phyloP scores from a whole-genome alignment of 2,329 filamentous ascomycete species.

The Penicillium sp. region DNA sequence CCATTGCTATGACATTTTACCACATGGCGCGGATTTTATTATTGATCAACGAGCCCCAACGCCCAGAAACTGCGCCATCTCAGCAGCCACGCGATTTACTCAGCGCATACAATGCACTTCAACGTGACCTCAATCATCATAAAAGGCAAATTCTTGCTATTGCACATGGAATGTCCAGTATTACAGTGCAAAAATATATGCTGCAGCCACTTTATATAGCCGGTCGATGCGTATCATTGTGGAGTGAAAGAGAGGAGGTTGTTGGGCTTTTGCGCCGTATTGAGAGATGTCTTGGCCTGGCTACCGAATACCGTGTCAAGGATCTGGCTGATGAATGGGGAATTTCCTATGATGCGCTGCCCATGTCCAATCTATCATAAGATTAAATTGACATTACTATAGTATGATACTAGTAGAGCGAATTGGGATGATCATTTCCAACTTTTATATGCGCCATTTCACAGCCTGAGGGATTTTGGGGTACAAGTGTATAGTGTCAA shows the following conservation, averaged over 20 bases:
- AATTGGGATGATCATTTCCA: too few relatives aligned
- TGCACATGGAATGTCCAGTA: constrained; percentile 13
- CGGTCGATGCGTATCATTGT: constrained; percentile 12
- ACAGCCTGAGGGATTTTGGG: too few relatives aligned
- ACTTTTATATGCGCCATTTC: too few relatives aligned
- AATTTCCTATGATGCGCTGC: neutral
- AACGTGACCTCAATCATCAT: constrained; percentile 4
- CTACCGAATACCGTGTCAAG: constrained; percentile 1
- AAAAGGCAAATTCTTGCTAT: constrained; percentile 10
- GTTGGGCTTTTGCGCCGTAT: neutral
- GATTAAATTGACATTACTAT: too few relatives aligned
- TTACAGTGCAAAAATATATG: constrained; percentile 16
- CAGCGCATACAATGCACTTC: constrained; percentile 5
- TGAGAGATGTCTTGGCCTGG: neutral
- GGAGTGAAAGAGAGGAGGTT: neutral
- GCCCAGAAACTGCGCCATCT: neutral
- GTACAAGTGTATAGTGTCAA: too few relatives aligned
- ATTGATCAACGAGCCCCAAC: constrained; percentile 10
- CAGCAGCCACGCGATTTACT: constrained; percentile 4
- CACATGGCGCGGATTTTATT: constrained; percentile 24
- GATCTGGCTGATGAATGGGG: neutral
- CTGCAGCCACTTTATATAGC: constrained; percentile 24
- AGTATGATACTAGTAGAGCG: too few relatives aligned
- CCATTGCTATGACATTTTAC: constrained; percentile 22
- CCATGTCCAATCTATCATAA: too few relatives aligned